Base-by-base conservation (phyloP, 345 rosid genomes). In the Tarenaya hassleriana region DNA sequence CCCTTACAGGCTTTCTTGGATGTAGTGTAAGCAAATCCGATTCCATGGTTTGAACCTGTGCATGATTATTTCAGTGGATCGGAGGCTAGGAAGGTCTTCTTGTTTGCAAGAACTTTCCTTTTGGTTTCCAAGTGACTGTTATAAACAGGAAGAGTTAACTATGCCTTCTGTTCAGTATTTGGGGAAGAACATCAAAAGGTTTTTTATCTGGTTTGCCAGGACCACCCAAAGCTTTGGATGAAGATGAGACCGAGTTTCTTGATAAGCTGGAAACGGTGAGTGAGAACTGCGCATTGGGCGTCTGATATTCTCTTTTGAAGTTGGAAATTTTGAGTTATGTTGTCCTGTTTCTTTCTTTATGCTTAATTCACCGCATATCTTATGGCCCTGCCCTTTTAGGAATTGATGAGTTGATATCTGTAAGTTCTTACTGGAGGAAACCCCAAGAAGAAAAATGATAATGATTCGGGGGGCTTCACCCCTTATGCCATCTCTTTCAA, bases 151-250 rank as follows among this genome's bases (percentile, higher is more conserved):
- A 1, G 0, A 16, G 11, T 45, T 41, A 4, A 3, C 14, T 43
- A 19, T 43, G 18, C 20, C 8, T 14, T 18, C 41, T 42, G 19
- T 32, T 32, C 32, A 29, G 8, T 55, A n/a, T 16, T 34, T 50
- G 3, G 19, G 12, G n/a, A 35, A 51, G 43, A 48, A 43, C 17
- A 14, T 34, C 58, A 34, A 41, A 15, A 38, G 7, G 15, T 54
- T 12, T 41, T 43, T 55, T 16, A 55, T 64, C 62, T 12, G 7
- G 20, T 52, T 41, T 59, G 45, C 57, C 69, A 92, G 98, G 94
- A 60, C 98, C 96, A 20, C 98, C 98, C 2, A 92, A 92, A 77
- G 88, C 98, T 56, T 63, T 92, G 68, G 98, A 92, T 68, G 94
- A 85, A 59, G 96, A 92, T 20, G 98, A 92, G 72, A 88, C 94